Base-by-base conservation (phyloP, 1,284 basidiomycete genomes). In the Ustilago trichophora region DNA sequence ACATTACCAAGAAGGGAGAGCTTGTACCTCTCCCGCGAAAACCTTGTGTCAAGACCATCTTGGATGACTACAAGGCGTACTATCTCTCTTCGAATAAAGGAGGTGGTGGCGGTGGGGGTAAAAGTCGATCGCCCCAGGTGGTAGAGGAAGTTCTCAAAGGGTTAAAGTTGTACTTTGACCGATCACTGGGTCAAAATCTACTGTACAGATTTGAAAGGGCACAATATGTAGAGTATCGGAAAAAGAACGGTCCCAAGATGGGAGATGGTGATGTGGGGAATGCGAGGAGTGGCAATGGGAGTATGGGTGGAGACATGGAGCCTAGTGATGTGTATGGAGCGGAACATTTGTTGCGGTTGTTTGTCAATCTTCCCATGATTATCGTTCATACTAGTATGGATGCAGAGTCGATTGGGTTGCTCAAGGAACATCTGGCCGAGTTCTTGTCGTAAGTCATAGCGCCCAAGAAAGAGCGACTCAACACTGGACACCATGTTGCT, bases 251-350 rank as follows among this genome's bases (percentile, higher is more conserved):
- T 3, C 59, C 70, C 11, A 90, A 72, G 89, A 67, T 70, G 70
- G 67, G 67, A 24, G 70, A 67, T 19, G 64, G 70, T 26, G 64
- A 69, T 24, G 50, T 69, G 0, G 52, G 69, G 1, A 51, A 63
- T 25, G 49, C 53, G 11, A 53, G 89, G 13, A 87, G 89, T 0
- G 66, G 66, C 16, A 69, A 50, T 11, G 56, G 63, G 3, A 48
- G 43, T 36, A 69, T 57, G 58, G 60, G 64, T 7, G 60, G 59
- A 1, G 57, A 60, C 31, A 90, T 89, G 78, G 89, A 92, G 72
- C 91, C 96, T 87, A 93, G 91, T 79, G 85, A 87, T 48, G 86
- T 97, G 16, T 98, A 98, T 76, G 96, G 95, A 0, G 93, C 92
- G 4, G 95, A 98, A 80, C 95, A 99, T 82, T 81, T 99, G 13